phyloP scores from a whole-genome alignment of 1,139 yeast genomes.

The Hyphopichia burtonii region DNA sequence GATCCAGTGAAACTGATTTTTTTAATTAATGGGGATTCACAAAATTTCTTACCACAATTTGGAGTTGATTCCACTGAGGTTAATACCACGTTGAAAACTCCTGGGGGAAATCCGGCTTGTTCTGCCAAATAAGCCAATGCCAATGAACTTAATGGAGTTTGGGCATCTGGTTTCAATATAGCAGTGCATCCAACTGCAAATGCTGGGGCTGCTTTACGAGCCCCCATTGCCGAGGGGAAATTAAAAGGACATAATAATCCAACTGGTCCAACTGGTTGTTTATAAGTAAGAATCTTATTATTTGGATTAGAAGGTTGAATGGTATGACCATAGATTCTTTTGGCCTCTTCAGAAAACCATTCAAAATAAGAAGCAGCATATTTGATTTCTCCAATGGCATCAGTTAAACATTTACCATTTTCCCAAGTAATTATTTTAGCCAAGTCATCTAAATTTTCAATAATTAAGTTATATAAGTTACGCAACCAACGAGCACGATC shows the following conservation, averaged over 20 bases:
- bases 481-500: constrained; percentile 67
- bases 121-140: constrained; percentile 46
- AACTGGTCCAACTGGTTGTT: constrained; percentile 50
- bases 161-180: constrained; percentile 46
- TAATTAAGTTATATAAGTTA: constrained; percentile 47
- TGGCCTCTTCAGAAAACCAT: constrained; percentile 47
- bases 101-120: constrained; percentile 46
- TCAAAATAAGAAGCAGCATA: constrained; percentile 47
- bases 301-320: constrained; percentile 40
- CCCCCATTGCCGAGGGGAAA: constrained; percentile 50
- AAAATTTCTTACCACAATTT: constrained; percentile 27
- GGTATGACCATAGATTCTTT: constrained; percentile 40
- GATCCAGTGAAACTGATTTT: constrained; percentile 62
- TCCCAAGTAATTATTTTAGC: constrained; percentile 44
- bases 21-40: constrained; percentile 38
- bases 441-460: constrained; percentile 42
- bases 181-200: constrained; percentile 51
- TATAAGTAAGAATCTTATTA: constrained; percentile 40
- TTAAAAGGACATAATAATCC: constrained; percentile 51
- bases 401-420: constrained; percentile 42
- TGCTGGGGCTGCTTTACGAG: constrained; percentile 49
- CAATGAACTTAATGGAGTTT: constrained; percentile 45
- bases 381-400: constrained; percentile 41
- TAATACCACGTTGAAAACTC: constrained; percentile 41
- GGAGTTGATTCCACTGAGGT: constrained; percentile 39